A percentile compares a stretch with the other conserved stretches of the same genome.
Evolutionary conservation across 108 stramenopile species (phyloP).

Genomic region (Cylindrotheca closterium): DNA sequence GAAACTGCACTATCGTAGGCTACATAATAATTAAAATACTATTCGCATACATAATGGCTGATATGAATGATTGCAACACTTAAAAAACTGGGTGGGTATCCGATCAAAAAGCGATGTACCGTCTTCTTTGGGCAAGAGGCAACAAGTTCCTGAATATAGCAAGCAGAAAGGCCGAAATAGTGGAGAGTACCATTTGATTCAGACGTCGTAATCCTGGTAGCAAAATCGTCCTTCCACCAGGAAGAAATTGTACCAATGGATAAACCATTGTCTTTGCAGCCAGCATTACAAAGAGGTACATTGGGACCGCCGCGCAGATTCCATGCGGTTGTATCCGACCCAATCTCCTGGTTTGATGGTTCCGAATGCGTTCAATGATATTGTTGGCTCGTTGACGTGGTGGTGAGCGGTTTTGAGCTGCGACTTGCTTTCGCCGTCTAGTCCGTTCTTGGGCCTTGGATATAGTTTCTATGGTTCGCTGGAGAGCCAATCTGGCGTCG

Average conservation of each 20-base stretch:
- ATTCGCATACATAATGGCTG: too few relatives aligned
- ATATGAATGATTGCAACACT: too few relatives aligned
- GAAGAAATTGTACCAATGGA: constrained; percentile 12
- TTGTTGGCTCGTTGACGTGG: background rate
- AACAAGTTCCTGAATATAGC: background rate
- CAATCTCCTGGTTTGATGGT: constrained; percentile 3
- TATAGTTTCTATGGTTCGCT: constrained; percentile 2
- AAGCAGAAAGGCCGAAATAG: background rate
- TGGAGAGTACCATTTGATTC: background rate
- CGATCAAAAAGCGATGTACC: constrained; percentile 21
- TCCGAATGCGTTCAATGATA: background rate
- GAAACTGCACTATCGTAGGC: too few relatives aligned
- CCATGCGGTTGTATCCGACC: constrained; percentile 38
- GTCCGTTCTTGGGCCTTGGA: constrained; percentile 16
- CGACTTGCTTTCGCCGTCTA: constrained; percentile 3
- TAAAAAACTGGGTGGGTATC: background rate
- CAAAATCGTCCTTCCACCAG: constrained; percentile 11
- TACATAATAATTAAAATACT: too few relatives aligned
- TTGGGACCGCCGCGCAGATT: constrained; percentile 34
- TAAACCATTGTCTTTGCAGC: constrained; percentile 8
- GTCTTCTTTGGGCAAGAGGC: background rate
- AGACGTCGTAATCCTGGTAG: constrained; percentile 6
- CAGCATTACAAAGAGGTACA: constrained; percentile 32
- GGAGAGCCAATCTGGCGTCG: constrained; percentile 19
- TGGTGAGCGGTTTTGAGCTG: background rate